Evolutionary conservation across 2,329 filamentous ascomycete genomes (phyloP), one percentile per base, ranked within the genome.

Genomic region (Cercospora sojina): DNA sequence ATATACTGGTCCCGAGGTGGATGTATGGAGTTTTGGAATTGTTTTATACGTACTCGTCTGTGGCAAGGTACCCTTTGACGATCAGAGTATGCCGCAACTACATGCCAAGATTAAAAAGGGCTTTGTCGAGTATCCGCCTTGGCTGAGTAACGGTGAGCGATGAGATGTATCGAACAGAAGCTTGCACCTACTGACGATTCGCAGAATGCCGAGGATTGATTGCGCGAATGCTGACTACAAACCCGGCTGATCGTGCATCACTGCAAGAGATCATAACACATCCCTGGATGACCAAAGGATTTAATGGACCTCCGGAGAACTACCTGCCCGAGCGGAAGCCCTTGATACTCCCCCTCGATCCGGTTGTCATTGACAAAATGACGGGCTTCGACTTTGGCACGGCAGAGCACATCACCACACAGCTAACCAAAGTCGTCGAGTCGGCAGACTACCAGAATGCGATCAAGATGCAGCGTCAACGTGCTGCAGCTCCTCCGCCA

Each of bases 31-130:
- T 81, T 98, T 98, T 79, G 95, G 95, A 23, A 97, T 99, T 73
- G 95, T 99, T 12, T 86, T 99, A 13, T 99, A 98, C 74, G 95
- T 99, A 65, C 81, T 99, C 68, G 95, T 98, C 3, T 98, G 95
- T 77, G 95, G 95, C 61, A 98, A 98, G 79, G 95, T 99, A 3
- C 95, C 95, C 0, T 99, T 99, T 75, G 95, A 99, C 77, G 95
- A 99, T 77, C 95, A 99, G 81, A 97, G 93, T 81, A 99, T 99
- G 93, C 95, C 94, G 38, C 93, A 96, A 70, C 83, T 99, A 58
- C 95, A 99, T 80, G 93, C 94, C 66, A 99, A 99, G 82, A 99
- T 99, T 80, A 99, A 99, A 83, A 96, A 96, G 77, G 95, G 95
- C 38, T 81, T 91, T 59, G 95, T 98, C 18, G 95, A 99, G 77